A percentile compares a stretch with the other conserved stretches of the same genome.
Conservation (phyloP, 805 yeast genomes). For the Candida coleopterorum region DNA sequence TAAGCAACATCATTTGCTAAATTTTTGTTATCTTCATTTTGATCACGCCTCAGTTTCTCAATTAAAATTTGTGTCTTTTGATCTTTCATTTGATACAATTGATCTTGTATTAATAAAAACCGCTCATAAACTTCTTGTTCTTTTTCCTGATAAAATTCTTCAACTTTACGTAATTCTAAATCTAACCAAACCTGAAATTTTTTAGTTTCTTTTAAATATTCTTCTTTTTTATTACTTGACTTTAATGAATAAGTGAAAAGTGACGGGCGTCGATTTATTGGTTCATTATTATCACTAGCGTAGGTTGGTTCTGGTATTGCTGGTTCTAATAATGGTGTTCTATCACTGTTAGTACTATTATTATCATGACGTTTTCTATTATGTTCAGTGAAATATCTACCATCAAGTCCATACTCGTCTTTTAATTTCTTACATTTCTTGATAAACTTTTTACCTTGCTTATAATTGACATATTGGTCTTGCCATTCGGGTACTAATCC, state of each 20-base stretch:
- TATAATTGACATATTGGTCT: slow-evolving; percentile 71
- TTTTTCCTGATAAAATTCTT: slow-evolving; percentile 53
- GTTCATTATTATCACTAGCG: neutral
- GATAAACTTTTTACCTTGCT: slow-evolving; percentile 51
- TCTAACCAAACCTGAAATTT: slow-evolving; percentile 69
- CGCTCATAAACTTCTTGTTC: slow-evolving; percentile 60
- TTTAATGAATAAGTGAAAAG: slow-evolving; percentile 18
- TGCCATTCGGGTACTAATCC: slow-evolving; percentile 86
- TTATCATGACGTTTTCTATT: neutral
- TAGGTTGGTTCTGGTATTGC: slow-evolving; percentile 1
- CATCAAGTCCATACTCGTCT: slow-evolving; percentile 6
- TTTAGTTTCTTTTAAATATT: slow-evolving; percentile 31
- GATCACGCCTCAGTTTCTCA: slow-evolving; percentile 9
- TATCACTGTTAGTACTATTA: slow-evolving; percentile 13
- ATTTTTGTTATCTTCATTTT: slow-evolving; percentile 4
- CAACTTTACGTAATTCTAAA: slow-evolving; percentile 53
- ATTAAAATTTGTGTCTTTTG: slow-evolving; percentile 30
- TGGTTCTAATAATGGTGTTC: slow-evolving; percentile 22
- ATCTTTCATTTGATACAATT: slow-evolving; percentile 57
- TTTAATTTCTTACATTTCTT: slow-evolving; percentile 25
- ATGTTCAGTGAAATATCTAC: neutral
- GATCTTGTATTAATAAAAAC: slow-evolving; percentile 60
- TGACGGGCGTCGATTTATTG: slow-evolving; percentile 13
- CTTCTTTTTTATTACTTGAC: slow-evolving; percentile 16
- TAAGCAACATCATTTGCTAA: slow-evolving; percentile 26